Percentiles rank a stretch among this genome's conserved stretches.
Conservation (phyloP, 345 rosid genomes). For the Eucalyptus polybractea region DNA sequence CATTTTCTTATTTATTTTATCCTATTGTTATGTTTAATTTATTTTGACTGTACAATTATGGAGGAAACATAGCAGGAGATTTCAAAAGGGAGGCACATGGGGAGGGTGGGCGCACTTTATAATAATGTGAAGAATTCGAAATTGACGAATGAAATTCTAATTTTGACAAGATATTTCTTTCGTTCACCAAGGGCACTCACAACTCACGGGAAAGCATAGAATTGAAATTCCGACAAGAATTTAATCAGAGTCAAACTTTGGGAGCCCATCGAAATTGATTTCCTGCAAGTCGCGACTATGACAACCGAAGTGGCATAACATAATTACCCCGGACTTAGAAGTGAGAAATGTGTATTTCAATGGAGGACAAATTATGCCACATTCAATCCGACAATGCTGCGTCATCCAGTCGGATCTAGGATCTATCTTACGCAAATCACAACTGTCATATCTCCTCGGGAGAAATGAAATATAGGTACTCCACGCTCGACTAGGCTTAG, state of each 20-base stretch:
- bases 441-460: not conserved
- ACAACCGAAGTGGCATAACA: not conserved
- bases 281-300: not conserved
- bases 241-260: not conserved
- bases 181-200: not conserved
- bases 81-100: not conserved
- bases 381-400: not conserved
- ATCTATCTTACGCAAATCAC: not conserved
- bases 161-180: not conserved
- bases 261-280: not conserved
- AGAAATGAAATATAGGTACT: not conserved
- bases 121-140: not conserved
- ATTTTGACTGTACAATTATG: not conserved
- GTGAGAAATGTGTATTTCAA: not conserved
- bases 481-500: not conserved
- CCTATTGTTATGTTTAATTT: not conserved
- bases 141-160: not conserved
- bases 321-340: not conserved
- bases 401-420: not conserved
- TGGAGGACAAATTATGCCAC: not conserved
- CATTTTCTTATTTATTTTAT: not conserved
- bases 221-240: not conserved
- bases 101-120: not conserved
- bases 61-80: not conserved
- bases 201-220: not conserved